Evolutionary conservation across 345 rosid genomes (phyloP).

Genomic region (Fremontodendron californicum): DNA sequence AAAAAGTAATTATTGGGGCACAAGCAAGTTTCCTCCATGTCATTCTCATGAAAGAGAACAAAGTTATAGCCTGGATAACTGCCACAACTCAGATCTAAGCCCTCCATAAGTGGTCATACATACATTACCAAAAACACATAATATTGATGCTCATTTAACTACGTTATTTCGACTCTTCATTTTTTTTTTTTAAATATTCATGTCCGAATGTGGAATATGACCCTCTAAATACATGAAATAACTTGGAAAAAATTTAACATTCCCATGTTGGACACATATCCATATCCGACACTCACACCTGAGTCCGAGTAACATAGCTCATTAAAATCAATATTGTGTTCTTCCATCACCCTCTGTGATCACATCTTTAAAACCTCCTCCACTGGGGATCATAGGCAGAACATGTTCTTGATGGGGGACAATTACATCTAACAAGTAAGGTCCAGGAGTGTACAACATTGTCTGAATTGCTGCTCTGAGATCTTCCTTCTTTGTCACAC

Average conservation of each 20-base stretch:
- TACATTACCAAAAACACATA: neutral
- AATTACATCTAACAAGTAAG: conserved; percentile 78
- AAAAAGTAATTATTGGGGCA: neutral
- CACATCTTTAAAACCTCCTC: conserved; percentile 84
- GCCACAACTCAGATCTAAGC: too few relatives aligned
- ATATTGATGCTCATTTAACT: neutral
- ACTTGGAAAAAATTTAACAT: too few relatives aligned
- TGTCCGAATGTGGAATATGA: too few relatives aligned
- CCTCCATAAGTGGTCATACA: neutral
- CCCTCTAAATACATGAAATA: too few relatives aligned
- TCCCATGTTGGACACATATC: too few relatives aligned
- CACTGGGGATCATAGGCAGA: conserved; percentile 93
- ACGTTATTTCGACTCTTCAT: too few relatives aligned
- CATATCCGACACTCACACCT: too few relatives aligned
- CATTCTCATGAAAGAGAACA: neutral
- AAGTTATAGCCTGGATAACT: too few relatives aligned
- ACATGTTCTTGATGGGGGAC: conserved; percentile 97
- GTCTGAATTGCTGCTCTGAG: conserved; percentile 65
- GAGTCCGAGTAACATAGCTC: too few relatives aligned
- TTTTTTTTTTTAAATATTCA: too few relatives aligned
- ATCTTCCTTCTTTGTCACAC: conserved; percentile 39
- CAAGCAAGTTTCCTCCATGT: neutral
- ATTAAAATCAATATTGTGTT: conserved; percentile 33
- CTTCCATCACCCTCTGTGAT: conserved; percentile 95
- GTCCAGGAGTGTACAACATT: conserved; percentile 91